Conservation (phyloP, 2,329 filamentous ascomycete genomes). For the Capronia epimyces region DNA sequence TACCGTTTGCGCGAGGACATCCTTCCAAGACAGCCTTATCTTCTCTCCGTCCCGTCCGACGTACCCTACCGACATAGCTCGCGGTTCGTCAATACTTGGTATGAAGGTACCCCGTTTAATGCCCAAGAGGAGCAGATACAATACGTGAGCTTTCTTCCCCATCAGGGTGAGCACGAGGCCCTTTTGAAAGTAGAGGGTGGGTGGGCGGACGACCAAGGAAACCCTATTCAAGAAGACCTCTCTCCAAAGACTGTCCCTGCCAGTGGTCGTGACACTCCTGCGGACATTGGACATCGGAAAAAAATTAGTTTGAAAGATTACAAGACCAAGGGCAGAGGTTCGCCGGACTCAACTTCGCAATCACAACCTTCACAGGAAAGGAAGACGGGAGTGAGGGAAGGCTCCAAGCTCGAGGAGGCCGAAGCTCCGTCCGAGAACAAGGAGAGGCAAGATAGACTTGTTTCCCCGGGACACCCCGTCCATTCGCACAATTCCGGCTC, state of each 20-base stretch:
- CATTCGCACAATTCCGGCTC: neutral
- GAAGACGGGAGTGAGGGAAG: neutral
- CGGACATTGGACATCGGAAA: slow-evolving; percentile 46
- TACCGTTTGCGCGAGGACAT: slow-evolving; percentile 39
- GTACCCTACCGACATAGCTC: slow-evolving; percentile 42
- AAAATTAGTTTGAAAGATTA: slow-evolving; percentile 59
- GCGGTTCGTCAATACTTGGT: slow-evolving; percentile 44
- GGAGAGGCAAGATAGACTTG: slow-evolving; percentile 4
- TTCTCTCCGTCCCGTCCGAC: slow-evolving; percentile 45
- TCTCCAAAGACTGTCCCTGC: slow-evolving; percentile 34
- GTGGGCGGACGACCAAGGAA: slow-evolving; percentile 47
- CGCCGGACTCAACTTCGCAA: slow-evolving; percentile 13
- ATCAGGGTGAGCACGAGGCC: slow-evolving; percentile 51
- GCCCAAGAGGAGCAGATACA: slow-evolving; percentile 54
- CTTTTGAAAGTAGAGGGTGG: slow-evolving; percentile 49
- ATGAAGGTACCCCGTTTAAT: slow-evolving; percentile 49
- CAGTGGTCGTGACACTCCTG: slow-evolving; percentile 40
- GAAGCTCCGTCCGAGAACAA: neutral
- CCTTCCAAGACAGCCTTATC: slow-evolving; percentile 42
- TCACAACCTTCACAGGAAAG: neutral
- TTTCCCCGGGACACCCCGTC: neutral
- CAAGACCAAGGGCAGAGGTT: slow-evolving; percentile 50
- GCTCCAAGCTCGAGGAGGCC: neutral
- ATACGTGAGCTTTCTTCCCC: slow-evolving; percentile 58
- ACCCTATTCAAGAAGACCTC: slow-evolving; percentile 39